Base-by-base conservation (phyloP, 306 rosid species). In the Quercus suber region DNA sequence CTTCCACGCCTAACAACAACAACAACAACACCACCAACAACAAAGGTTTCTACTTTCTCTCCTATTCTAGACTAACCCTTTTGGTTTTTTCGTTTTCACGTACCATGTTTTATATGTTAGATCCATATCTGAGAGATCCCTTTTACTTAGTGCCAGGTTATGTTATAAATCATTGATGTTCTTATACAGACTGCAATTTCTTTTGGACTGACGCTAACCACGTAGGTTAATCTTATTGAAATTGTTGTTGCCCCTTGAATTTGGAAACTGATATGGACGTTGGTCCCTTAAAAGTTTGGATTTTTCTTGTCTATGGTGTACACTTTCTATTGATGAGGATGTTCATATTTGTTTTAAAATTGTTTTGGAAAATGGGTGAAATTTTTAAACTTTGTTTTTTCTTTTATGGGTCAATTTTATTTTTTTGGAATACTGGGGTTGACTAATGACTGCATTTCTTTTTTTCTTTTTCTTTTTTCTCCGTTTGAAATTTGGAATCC, bases 1-100 rank as follows among this genome's bases (percentile, higher is more conserved):
- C 99, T 67, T 96, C 96, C 78, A 82, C 84, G 53, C 80, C 81
- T 31, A 86, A 85, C 65, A 72, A 35, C n/a, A n/a, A n/a, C n/a
- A n/a, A n/a, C n/a, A n/a, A n/a, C 76, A 78, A 67, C 85, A 0
- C 11, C 45, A 37, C 72, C 76, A 78, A 74, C 86, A 84, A 69
- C 75, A 93, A 90, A 89, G 98, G 99, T 91, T 80, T 58, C 56
- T 9, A 41, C 45, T n/a, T 37, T 82, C 79, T 64, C 3, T 71
- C 13, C 37, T 12, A 10, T 49, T 13, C 53, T 49, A 0, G 53
- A 35, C 20, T 13, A 5, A 18, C 55, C 31, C 69, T 37, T 41
- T 61, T 45, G 68, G 69, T 27, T 41, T 35, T 73, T 57, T 73
- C 52, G 58, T n/a, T 64, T 9, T 41, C 30, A 19, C 37, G 30